Percentiles rank a stretch among this genome's conserved stretches.
These are phyloP conservation scores for Trichosporon coremiiforme DNA, from an alignment of 1,284 basidiomycete species.

Conservation along the genomic window DNA sequence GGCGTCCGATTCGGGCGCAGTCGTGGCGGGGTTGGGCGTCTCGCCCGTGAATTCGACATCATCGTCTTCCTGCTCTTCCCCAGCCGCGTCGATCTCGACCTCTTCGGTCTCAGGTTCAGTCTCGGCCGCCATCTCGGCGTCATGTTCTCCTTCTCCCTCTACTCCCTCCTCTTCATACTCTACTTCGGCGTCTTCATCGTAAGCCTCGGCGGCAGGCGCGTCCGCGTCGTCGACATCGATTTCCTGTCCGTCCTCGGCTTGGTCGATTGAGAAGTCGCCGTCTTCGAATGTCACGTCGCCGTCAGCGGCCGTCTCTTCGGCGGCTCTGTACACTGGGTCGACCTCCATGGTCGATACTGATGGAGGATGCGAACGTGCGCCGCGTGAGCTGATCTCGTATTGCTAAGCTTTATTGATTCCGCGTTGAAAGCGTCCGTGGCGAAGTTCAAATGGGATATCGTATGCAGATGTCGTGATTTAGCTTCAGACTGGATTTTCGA, in stretches of 20 bases:
- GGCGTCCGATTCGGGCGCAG: neutral
- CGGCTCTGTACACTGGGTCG: neutral
- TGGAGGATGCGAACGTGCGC: neutral
- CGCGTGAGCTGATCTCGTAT: too few species aligned
- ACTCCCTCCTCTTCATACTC: neutral
- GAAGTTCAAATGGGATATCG: neutral
- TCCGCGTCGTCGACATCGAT: slow-evolving; percentile 1
- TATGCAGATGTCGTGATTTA: neutral
- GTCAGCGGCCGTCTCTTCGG: neutral
- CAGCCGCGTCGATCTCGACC: neutral
- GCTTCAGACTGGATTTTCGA: too few species aligned
- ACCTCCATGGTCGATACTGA: neutral
- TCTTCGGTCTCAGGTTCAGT: neutral
- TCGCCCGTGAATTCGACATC: neutral
- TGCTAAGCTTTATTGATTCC: neutral
- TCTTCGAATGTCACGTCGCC: slow-evolving; percentile 11
- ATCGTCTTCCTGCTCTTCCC: neutral
- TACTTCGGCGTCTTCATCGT: neutral
- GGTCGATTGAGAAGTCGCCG: neutral
- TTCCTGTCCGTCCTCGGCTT: neutral
- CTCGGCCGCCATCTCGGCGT: neutral
- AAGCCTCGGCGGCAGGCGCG: neutral
- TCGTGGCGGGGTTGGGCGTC: neutral
- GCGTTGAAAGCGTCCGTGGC: neutral
- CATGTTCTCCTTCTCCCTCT: neutral